Evolutionary conservation across 2,329 filamentous ascomycete species (phyloP), one percentile per base, ranked within the genome.

Genomic region (Arachnomyces sp.): DNA sequence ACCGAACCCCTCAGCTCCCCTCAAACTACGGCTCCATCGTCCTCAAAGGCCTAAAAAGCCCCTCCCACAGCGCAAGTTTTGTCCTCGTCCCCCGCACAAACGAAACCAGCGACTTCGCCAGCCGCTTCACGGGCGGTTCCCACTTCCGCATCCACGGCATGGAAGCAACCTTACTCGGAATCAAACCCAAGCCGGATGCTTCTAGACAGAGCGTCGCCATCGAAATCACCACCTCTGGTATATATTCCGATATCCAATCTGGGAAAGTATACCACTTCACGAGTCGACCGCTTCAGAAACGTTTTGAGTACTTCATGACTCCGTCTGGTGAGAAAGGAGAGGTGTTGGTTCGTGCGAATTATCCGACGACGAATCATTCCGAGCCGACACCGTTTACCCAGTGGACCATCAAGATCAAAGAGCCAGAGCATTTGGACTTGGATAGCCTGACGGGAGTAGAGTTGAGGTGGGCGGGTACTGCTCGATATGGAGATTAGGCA

Each of bases 201-300:
- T 11, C 17, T 4, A 6, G 31, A 5, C 12, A 13, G 14, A 17
- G 32, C 11, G 31, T 34, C 30, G 15, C 12, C 6, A 39, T 40
- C 25, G 14, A 13, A 11, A 21, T 40, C 28, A 33, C 18, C 3
- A 28, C 38, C 4, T 28, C 38, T 5, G 31, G 31, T 12, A 15
- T 35, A 11, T 40, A 25, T 35, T 25, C 31, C 5, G 38, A 40
- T 21, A 35, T 35, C n/a, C 30, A 35, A 16, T 15, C 29, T 14
- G 13, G 33, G 12, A 15, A 21, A 16, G 16, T 30, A 11, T 36
- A 31, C 13, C 18, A 18, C 13, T 41, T 36, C 15, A 36, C 28
- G 5, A 39, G 30, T 18, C 8, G 15, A 28, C 39, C 13, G 7
- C 11, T 14, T n/a, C 8, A 31, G 25, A n/a, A 18, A 21, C 7